Evolutionary conservation across 495 filamentous ascomycete genomes (phyloP).

Genomic region (Friedmanniomyces endolithicus): DNA sequence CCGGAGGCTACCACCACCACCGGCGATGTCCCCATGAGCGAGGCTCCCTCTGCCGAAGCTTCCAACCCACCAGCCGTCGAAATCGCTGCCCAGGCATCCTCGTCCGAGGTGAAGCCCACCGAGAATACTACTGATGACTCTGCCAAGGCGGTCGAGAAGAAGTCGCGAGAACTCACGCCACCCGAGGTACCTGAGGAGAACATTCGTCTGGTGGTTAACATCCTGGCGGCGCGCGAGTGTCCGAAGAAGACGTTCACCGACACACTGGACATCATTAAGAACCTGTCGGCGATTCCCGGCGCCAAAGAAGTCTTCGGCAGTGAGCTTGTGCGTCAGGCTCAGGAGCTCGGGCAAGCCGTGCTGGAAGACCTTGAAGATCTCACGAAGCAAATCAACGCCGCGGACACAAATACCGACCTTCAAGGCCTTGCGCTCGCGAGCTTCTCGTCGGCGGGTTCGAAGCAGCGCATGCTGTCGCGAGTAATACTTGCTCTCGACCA

Average conservation of each 20-base stretch:
- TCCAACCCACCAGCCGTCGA: neutral
- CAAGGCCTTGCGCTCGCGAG: slow-evolving; percentile 88
- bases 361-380: slow-evolving; percentile 73
- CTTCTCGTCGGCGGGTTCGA: slow-evolving; percentile 88
- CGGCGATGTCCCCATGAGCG: slow-evolving; percentile 18
- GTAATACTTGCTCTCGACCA: slow-evolving; percentile 94
- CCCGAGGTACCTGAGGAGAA: slow-evolving; percentile 83
- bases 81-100: slow-evolving; percentile 9
- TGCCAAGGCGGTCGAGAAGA: slow-evolving; percentile 43
- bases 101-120: slow-evolving; percentile 21
- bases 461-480: slow-evolving; percentile 87
- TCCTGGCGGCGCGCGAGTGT: slow-evolving; percentile 90
- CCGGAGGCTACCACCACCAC: slow-evolving; percentile 22
- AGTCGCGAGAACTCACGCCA: slow-evolving; percentile 57
- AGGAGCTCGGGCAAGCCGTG: slow-evolving; percentile 70
- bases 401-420: slow-evolving; percentile 80
- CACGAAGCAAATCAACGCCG: slow-evolving; percentile 74
- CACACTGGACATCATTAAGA: slow-evolving; percentile 93
- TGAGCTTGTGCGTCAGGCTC: slow-evolving; percentile 77
- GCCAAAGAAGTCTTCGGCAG: slow-evolving; percentile 83
- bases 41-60: slow-evolving; percentile 2
- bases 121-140: slow-evolving; percentile 21
- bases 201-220: slow-evolving; percentile 83
- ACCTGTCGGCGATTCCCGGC: slow-evolving; percentile 82
- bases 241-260: slow-evolving; percentile 94